Evolutionary conservation across 208 protist species (phyloP).

Genomic region (Crithidia bombi): DNA sequence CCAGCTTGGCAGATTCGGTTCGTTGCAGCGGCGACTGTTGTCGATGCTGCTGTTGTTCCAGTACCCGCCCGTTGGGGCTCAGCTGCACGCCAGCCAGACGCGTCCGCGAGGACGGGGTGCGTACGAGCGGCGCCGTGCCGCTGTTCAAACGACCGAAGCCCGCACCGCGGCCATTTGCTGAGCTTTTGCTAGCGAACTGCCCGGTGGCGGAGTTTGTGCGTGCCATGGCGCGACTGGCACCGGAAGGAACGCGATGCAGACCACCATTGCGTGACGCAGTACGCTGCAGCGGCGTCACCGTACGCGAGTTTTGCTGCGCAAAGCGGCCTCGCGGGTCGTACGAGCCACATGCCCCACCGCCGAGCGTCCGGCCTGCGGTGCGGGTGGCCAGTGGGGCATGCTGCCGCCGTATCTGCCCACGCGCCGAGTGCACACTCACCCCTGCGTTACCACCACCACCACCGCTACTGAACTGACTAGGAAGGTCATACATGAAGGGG

Average conservation of each 20-base stretch:
- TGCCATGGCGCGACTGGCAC: constrained; percentile 1
- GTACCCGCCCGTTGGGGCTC: neutral
- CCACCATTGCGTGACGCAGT: constrained; percentile 18
- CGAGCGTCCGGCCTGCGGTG: constrained; percentile 47
- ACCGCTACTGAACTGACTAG: constrained; percentile 16
- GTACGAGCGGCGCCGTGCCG: constrained; percentile 9
- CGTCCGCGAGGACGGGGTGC: constrained; percentile 14
- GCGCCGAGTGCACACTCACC: neutral
- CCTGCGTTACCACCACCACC: neutral
- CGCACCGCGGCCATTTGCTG: neutral
- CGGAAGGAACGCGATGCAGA: constrained; percentile 25
- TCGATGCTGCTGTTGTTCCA: no score
- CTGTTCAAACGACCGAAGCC: constrained; percentile 29
- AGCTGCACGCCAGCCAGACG: neutral
- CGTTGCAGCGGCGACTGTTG: constrained; percentile 27
- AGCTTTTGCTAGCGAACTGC: constrained; percentile 18
- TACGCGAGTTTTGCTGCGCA: constrained; percentile 16
- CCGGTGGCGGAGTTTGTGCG: constrained; percentile 26
- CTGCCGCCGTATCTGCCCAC: constrained; percentile 23
- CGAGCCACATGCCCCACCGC: neutral
- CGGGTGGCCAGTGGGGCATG: constrained; percentile 24
- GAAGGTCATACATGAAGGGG: constrained; percentile 11
- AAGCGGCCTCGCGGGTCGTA: constrained; percentile 16
- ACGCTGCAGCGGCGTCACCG: constrained; percentile 26
- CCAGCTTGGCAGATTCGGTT: constrained; percentile 18